Evolutionary conservation across 139 green algal species (phyloP).

Genomic region (Ettlia oleoabundans): DNA sequence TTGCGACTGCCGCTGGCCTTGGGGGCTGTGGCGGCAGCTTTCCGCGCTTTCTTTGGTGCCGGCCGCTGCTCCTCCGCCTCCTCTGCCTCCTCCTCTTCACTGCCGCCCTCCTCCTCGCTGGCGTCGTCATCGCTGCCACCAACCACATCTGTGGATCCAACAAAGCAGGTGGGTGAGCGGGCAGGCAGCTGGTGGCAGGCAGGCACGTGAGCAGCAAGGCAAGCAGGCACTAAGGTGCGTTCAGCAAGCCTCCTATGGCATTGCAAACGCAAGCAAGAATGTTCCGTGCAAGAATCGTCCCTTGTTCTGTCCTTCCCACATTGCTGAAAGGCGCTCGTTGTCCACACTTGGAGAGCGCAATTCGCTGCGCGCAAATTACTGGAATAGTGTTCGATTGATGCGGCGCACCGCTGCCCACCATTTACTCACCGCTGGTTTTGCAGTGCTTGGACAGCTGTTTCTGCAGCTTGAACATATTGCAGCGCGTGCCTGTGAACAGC

Average conservation of each 20-base stretch:
- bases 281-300: neutral
- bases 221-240: neutral
- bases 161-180: no score
- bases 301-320: no score
- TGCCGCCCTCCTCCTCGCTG: no score
- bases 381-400: neutral
- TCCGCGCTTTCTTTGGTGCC: neutral
- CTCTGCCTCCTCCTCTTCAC: conserved; percentile 7
- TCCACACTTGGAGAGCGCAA: no score
- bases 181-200: no score
- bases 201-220: neutral
- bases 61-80: conserved; percentile 23
- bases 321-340: no score
- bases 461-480: conserved; percentile 87
- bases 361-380: no score
- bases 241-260: neutral
- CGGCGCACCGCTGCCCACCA: neutral
- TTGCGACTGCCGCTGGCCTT: neutral
- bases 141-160: conserved; percentile 28
- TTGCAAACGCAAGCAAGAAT: neutral
- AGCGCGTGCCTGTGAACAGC: conserved; percentile 62
- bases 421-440: conserved; percentile 27
- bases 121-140: conserved; percentile 23
- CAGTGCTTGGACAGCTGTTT: conserved; percentile 75
- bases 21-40: neutral